Conservation (phyloP, 164 flowering plant species). For the Vitis labrusca region DNA sequence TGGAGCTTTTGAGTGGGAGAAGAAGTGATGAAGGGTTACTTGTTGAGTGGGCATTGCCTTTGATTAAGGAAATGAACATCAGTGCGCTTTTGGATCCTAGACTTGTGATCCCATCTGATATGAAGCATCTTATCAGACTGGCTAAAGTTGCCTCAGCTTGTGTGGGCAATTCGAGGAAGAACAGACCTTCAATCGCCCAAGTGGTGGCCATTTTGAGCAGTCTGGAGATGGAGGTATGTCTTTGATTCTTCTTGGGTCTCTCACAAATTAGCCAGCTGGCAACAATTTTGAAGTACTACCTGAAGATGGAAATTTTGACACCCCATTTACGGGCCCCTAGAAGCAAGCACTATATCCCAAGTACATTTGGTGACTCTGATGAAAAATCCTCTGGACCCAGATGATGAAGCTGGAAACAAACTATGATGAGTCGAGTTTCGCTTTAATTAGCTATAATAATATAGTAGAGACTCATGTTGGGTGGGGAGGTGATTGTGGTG, state of each 20-base stretch:
- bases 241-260: background rate
- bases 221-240: constrained; percentile 37
- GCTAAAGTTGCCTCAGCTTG: constrained; percentile 80
- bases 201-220: constrained; percentile 63
- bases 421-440: too few species aligned
- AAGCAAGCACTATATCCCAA: too few species aligned
- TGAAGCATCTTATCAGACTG: constrained; percentile 51
- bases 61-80: constrained; percentile 60
- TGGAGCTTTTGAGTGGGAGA: constrained; percentile 79
- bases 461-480: too few species aligned
- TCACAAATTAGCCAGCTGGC: background rate
- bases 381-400: constrained; percentile 19
- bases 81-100: constrained; percentile 71
- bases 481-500: too few species aligned
- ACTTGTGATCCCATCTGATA: constrained; percentile 37
- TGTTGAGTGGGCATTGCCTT: constrained; percentile 69
- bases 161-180: constrained; percentile 65
- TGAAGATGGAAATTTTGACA: too few species aligned
- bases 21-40: constrained; percentile 57
- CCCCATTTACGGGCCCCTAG: too few species aligned
- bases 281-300: background rate
- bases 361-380: background rate
- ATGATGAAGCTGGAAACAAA: constrained; percentile 15
- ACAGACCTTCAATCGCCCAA: constrained; percentile 63
- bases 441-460: too few species aligned